Evolutionary conservation across 192 early-diverging fungal species (phyloP).

Genomic region (Chytriomyces hyalinus): DNA sequence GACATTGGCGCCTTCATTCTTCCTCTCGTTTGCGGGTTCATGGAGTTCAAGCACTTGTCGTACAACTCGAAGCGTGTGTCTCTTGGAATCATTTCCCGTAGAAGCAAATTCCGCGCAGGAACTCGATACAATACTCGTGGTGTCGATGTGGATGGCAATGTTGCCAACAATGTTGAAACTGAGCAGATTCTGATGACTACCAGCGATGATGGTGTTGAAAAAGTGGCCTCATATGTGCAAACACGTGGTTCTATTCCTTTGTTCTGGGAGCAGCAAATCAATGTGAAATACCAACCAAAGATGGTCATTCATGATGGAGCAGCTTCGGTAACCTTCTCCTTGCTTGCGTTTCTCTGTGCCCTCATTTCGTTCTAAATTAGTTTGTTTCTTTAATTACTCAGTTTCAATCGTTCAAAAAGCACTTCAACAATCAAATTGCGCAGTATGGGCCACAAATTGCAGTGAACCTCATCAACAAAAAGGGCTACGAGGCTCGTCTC

Average conservation of each 20-base stretch:
- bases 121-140: constrained; percentile 93
- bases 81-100: constrained; percentile 10
- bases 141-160: constrained; percentile 88
- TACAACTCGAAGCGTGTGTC: constrained; percentile 66
- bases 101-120: constrained; percentile 70
- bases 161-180: constrained; percentile 95
- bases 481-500: constrained; percentile 87
- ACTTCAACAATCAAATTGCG: constrained; percentile 73
- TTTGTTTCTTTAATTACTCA: constrained; percentile 42
- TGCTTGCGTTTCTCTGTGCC: background rate
- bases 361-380: constrained; percentile 4
- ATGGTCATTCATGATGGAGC: constrained; percentile 75
- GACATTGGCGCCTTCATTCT: constrained; percentile 77
- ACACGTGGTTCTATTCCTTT: constrained; percentile 94
- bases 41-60: constrained; percentile 59
- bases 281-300: constrained; percentile 89
- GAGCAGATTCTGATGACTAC: constrained; percentile 79
- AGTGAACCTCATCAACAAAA: constrained; percentile 94
- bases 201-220: background rate
- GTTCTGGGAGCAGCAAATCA: constrained; percentile 90
- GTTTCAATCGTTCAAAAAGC: constrained; percentile 70
- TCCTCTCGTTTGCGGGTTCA: constrained; percentile 91
- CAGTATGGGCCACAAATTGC: constrained; percentile 84
- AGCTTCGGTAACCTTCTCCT: constrained; percentile 61
- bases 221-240: constrained; percentile 80